Percentiles rank a stretch among this genome's conserved stretches.
Evolutionary conservation across 345 rosid species (phyloP).

Genomic region (Acer yangbiense): DNA sequence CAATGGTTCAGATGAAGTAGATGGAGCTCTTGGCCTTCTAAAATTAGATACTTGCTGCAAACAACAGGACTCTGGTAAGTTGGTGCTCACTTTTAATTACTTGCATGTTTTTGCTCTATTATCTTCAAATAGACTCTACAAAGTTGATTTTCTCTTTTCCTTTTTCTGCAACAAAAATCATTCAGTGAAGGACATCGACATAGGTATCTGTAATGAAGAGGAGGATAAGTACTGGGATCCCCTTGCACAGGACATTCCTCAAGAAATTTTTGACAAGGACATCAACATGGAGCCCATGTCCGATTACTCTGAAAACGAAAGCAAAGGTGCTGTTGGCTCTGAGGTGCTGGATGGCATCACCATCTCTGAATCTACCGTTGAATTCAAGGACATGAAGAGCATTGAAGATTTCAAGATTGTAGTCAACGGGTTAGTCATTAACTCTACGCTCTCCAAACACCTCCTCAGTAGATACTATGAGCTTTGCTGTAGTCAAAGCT

Average conservation of each 20-base stretch:
- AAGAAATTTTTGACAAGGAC: constrained; percentile 16
- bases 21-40: constrained; percentile 42
- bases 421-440: constrained; percentile 39
- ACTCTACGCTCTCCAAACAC: constrained; percentile 34
- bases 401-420: constrained; percentile 37
- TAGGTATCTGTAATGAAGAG: constrained; percentile 5
- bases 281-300: background rate
- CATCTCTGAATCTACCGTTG: constrained; percentile 26
- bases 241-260: constrained; percentile 8
- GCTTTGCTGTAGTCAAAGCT: constrained; percentile 42
- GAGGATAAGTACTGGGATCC: constrained; percentile 17
- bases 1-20: constrained; percentile 35
- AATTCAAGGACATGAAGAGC: constrained; percentile 39
- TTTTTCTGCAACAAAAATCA: background rate
- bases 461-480: constrained; percentile 39
- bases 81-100: background rate
- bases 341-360: constrained; percentile 30
- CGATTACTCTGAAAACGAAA: constrained; percentile 27
- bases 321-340: constrained; percentile 18
- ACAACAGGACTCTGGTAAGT: constrained; percentile 27
- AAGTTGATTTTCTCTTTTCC: background rate
- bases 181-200: constrained; percentile 19
- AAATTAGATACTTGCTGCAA: constrained; percentile 22
- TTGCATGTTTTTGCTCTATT: background rate
- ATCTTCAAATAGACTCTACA: background rate